phyloP scores from a whole-genome alignment of 257 asterid species.

The Hygrophila difformis region DNA sequence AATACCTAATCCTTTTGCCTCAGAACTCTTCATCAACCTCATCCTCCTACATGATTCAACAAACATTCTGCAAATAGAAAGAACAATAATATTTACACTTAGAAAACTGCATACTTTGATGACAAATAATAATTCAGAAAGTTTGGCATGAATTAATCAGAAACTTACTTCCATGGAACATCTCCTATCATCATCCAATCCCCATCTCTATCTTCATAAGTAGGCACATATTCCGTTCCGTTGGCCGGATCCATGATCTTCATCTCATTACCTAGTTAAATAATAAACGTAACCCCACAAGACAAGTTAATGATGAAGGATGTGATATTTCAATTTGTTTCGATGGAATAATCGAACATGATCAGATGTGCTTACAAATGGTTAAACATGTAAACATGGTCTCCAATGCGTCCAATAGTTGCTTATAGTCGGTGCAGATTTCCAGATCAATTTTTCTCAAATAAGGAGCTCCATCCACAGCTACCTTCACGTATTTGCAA shows the following conservation, averaged over 20 bases:
- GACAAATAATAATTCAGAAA: background rate
- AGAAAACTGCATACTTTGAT: background rate
- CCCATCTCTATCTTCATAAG: constrained; percentile 83
- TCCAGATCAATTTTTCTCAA: constrained; percentile 65
- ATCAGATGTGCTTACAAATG: constrained; percentile 37
- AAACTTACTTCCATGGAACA: constrained; percentile 73
- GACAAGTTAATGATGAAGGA: background rate
- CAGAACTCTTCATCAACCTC: constrained; percentile 68
- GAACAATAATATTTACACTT: background rate
- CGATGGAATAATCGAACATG: background rate
- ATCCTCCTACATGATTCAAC: constrained; percentile 67
- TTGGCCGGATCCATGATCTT: constrained; percentile 42
- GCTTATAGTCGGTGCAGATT: constrained; percentile 37
- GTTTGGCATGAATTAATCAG: background rate
- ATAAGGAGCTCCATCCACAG: constrained; percentile 78
- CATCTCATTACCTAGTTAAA: constrained; percentile 37
- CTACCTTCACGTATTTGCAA: constrained; percentile 71
- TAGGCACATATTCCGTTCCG: constrained; percentile 64
- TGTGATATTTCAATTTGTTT: too few relatives aligned
- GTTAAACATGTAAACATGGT: constrained; percentile 58
- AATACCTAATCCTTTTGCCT: constrained; percentile 35
- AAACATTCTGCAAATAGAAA: constrained; percentile 47
- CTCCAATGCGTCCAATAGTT: constrained; percentile 48
- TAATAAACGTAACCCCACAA: background rate
- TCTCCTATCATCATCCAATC: constrained; percentile 93